Evolutionary conservation across 176 grass and related monocot genomes (phyloP).

Genomic region (Poa annua): DNA sequence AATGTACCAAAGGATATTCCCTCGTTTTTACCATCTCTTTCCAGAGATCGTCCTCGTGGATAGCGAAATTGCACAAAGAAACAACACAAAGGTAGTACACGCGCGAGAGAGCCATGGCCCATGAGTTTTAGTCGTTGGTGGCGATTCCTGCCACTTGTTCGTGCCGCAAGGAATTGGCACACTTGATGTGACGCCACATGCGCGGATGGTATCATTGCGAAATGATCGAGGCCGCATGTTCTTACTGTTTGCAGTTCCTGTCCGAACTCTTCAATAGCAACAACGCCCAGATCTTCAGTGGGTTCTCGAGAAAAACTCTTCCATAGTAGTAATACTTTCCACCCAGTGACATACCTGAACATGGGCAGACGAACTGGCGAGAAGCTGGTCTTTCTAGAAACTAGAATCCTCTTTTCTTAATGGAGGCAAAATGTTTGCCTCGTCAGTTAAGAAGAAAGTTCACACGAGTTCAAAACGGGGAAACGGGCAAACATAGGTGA

Average conservation of each 20-base stretch:
- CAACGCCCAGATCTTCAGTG: too few relatives aligned
- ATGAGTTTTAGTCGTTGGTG: background rate
- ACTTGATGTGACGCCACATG: background rate
- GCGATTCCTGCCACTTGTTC: background rate
- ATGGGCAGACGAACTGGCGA: background rate
- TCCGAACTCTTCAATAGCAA: background rate
- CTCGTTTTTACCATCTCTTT: background rate
- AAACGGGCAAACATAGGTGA: too few relatives aligned
- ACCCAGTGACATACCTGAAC: background rate
- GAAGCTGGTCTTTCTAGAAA: background rate
- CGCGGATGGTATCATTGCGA: background rate
- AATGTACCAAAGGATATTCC: constrained; percentile 19
- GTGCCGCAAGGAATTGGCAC: background rate
- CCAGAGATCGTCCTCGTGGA: background rate
- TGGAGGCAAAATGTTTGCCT: too few relatives aligned
- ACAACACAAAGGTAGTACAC: background rate
- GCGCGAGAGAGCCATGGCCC: background rate
- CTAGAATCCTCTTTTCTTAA: background rate
- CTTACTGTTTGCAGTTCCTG: background rate
- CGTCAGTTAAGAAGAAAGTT: too few relatives aligned
- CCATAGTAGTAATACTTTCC: background rate
- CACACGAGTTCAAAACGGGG: too few relatives aligned
- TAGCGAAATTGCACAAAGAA: background rate
- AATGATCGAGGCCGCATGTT: background rate
- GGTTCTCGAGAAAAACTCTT: too few relatives aligned